A percentile compares a stretch with the other conserved stretches of the same genome.
Conservation (phyloP, 78 protist genomes). For the Abeoforma whisleri region DNA sequence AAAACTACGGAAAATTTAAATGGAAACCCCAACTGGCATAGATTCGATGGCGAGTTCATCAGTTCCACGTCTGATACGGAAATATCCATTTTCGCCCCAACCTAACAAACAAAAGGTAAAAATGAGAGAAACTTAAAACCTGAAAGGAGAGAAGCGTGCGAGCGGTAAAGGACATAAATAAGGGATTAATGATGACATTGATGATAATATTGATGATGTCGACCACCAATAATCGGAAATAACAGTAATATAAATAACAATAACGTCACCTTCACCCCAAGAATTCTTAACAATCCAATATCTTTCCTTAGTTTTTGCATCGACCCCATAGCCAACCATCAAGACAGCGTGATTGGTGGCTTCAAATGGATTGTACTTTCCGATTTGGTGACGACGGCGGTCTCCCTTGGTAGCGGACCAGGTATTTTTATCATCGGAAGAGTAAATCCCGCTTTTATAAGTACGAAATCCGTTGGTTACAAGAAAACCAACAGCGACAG, state of each 20-base stretch:
- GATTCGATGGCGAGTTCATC: conserved; percentile 23
- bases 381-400: neutral
- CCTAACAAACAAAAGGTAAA: neutral
- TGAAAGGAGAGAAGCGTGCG: neutral
- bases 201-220: too few relatives aligned
- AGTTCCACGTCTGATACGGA: conserved; percentile 29
- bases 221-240: too few relatives aligned
- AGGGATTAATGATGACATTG: too few relatives aligned
- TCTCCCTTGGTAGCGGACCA: neutral
- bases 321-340: conserved; percentile 22
- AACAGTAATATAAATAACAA: too few relatives aligned
- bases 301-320: neutral
- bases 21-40: neutral
- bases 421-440: neutral
- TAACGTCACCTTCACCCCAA: conserved; percentile 25
- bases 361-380: conserved; percentile 19
- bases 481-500: neutral
- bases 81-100: conserved; percentile 35
- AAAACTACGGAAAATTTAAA: too few relatives aligned
- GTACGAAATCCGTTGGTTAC: neutral
- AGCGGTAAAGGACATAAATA: neutral
- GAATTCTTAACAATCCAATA: conserved; percentile 34
- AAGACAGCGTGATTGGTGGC: conserved; percentile 26
- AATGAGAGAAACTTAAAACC: neutral
- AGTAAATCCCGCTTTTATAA: neutral